Conservation (phyloP, 2,329 filamentous ascomycete species). For the Colletotrichum siamense region DNA sequence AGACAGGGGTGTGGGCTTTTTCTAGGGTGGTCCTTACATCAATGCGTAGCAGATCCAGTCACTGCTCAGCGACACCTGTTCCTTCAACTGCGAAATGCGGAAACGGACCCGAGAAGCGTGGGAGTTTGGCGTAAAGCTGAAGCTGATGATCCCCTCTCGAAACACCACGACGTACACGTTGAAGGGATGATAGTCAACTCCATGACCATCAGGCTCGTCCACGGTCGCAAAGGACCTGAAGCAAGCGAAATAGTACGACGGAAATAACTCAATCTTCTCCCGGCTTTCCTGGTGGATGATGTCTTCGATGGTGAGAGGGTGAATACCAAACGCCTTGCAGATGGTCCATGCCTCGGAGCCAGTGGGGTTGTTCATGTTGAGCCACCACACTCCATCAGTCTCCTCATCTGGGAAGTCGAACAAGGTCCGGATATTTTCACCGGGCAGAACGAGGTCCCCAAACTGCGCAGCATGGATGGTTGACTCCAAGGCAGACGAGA, state of each 20-base stretch:
- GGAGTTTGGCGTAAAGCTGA: constrained; percentile 86
- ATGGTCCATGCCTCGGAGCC: constrained; percentile 87
- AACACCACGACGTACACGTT: constrained; percentile 98
- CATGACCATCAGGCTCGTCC: constrained; percentile 75
- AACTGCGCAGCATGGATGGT: constrained; percentile 91
- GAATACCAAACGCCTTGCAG: constrained; percentile 92
- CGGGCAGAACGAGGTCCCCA: constrained; percentile 85
- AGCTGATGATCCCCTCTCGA: constrained; percentile 91
- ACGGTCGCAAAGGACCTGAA: constrained; percentile 90
- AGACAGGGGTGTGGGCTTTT: too few species aligned
- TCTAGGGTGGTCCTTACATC: constrained; percentile 68
- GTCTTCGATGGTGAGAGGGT: constrained; percentile 95
- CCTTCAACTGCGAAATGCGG: constrained; percentile 89
- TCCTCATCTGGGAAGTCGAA: constrained; percentile 72
- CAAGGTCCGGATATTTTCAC: constrained; percentile 86
- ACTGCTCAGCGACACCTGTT: constrained; percentile 91
- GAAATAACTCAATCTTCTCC: constrained; percentile 98
- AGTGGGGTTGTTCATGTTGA: constrained; percentile 89
- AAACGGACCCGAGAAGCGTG: constrained; percentile 89
- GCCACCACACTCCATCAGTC: constrained; percentile 89
- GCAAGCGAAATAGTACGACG: constrained; percentile 96
- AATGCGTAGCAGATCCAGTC: constrained; percentile 99
- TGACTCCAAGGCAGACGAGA: constrained; percentile 91
- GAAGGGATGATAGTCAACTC: constrained; percentile 88
- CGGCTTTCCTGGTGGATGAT: constrained; percentile 94